Base-by-base conservation (phyloP, 1,284 basidiomycete genomes). In the Tausonia pullulans region DNA sequence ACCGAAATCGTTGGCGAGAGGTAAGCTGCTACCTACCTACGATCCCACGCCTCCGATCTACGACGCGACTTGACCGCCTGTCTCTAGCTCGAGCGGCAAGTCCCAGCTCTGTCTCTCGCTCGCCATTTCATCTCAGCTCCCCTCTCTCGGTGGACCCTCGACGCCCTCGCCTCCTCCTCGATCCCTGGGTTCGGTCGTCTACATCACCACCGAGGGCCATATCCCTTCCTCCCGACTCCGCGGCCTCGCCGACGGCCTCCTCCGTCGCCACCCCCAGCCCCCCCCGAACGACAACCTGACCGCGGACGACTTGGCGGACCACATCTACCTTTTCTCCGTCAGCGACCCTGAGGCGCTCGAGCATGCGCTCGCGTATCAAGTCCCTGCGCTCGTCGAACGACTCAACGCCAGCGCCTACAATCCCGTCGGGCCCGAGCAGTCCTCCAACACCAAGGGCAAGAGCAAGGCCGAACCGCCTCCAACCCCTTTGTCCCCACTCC, bases 41-140 rank as follows among this genome's bases (percentile, higher is more conserved):
- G 50, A 14, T n/a, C 58, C 41, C 44, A 27, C 39, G 27, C n/a
- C 27, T 16, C 40, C 40, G 10, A 41, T 41, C 16, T 45, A 13
- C 14, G 78, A 76, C 9, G 74, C 80, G 2, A 68, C 72, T 3
- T 75, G 76, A 5, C 75, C 81, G 14, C 78, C 81, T 68, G 79
- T 16, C 75, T 82, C 4, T 75, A 76, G 49, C 77, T 82, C 67
- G 80, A 81, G 71, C 68, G 73, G 70, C 58, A 75, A 73, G 68
- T 76, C 67, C 54, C 81, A 56, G 72, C 78, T 13, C 71, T 82
- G 5, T 79, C 79, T 94, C 14, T 87, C 90, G 69, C 79, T 90
- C 4, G 84, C 88, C 4, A 76, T 94, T 40, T 79, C 81, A 16
- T 86, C 87, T 0, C 90, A 93, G 72, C 78, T 89, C 1, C 83